A percentile compares a stretch with the other conserved stretches of the same genome.
Evolutionary conservation across 768 basidiomycete species (phyloP).

Genomic region (Suillus occidentalis): DNA sequence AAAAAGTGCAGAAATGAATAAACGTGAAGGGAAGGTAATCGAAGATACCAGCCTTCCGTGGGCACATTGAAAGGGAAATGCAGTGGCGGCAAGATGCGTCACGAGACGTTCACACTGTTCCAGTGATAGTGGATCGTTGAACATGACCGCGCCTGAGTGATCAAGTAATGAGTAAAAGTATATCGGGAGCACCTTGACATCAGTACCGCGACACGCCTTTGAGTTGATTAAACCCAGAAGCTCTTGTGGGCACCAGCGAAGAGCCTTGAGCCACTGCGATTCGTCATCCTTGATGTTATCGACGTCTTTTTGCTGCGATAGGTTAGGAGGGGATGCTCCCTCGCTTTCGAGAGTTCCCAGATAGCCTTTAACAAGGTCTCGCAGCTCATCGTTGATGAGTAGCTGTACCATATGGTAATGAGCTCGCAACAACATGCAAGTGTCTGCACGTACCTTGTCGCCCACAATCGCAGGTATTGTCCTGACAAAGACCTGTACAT

Average conservation of each 20-base stretch:
- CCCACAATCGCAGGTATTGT: constrained; percentile 69
- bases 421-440: constrained; percentile 2
- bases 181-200: constrained; percentile 7
- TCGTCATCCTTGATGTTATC: constrained; percentile 21
- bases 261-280: constrained; percentile 61
- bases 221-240: constrained; percentile 88
- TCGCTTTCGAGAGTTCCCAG: constrained; percentile 60
- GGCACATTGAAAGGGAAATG: constrained; percentile 93
- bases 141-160: constrained; percentile 89
- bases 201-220: constrained; percentile 88
- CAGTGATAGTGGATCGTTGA: constrained; percentile 75
- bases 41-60: constrained; percentile 70
- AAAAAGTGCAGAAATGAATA: constrained; percentile 7
- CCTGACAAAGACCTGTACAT: constrained; percentile 64
- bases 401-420: constrained; percentile 41
- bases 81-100: constrained; percentile 62
- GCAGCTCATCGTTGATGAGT: constrained; percentile 68
- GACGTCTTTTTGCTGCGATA: constrained; percentile 14
- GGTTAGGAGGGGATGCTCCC: constrained; percentile 25
- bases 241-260: constrained; percentile 81
- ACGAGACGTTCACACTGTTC: constrained; percentile 75
- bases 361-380: constrained; percentile 71
- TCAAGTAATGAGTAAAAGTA: constrained; percentile 5
- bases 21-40: neutral
- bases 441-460: constrained; percentile 52